Base-by-base conservation (phyloP, 2,329 filamentous ascomycete genomes). In the Graphilbum ipis-grandicollis region DNA sequence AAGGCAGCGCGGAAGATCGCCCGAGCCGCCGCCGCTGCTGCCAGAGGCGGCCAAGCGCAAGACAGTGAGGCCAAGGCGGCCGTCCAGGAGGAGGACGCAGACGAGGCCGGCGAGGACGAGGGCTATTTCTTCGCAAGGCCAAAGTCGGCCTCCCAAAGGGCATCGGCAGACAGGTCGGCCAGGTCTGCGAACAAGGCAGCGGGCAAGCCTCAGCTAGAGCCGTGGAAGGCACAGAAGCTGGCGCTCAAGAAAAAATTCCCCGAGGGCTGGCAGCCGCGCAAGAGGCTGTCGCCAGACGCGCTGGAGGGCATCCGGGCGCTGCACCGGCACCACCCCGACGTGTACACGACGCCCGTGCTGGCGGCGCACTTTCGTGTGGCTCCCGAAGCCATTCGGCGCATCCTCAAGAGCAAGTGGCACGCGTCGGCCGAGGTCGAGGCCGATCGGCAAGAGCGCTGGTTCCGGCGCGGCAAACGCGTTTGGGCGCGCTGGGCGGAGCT, bases 271-370 rank as follows among this genome's bases (percentile, higher is more conserved):
- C 66, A 68, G 21, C 88, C 90, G 22, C 68, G 71, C 34, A 94
- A 93, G 56, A 77, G 77, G 40, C 67, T 98, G 9, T 96, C 90
- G 1, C 90, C 90, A 0, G 88, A 96, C 55, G 84, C 86, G 1
- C 63, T 94, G 23, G 77, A 81, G n/a, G 86, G 85, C 31, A 93
- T 98, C 47, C 75, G 85, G 31, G 77, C 81, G 17, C 63, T 98
- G 25, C 74, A 94, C 54, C 61, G 68, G 19, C 75, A 84, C 47
- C 78, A 84, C 43, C 84, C 88, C 0, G 67, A 79, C 3, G 65
- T 68, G 39, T 94, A 85, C 59, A 80, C 78, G 4, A 92, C 80
- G 1, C 56, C 66, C 14, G 66, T 73, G 25, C 71, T 96, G 13
- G 73, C 88, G 1, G 51, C 74, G 1, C 73, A 84, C 47, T 98